A percentile compares a stretch with the other conserved stretches of the same genome.
Evolutionary conservation across 2,329 filamentous ascomycete genomes (phyloP).

Genomic region (Colletotrichum sp.): DNA sequence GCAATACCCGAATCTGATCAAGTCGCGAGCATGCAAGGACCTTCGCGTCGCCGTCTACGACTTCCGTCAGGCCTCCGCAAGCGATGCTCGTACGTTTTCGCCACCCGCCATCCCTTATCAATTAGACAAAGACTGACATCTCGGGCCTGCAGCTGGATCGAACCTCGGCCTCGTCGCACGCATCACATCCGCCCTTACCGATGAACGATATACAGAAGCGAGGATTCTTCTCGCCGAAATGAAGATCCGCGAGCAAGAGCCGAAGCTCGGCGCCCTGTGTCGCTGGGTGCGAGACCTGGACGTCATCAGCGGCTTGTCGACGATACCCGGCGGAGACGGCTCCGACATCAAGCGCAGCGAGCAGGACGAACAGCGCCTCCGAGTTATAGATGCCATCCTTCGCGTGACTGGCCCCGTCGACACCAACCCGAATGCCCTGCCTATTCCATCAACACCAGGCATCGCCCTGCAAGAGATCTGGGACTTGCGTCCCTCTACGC

Average conservation of each 20-base stretch:
- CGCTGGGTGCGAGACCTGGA: conserved; percentile 77
- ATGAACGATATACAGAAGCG: conserved; percentile 70
- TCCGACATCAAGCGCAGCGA: conserved; percentile 39
- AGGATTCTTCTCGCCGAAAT: conserved; percentile 72
- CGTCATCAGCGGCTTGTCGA: conserved; percentile 69
- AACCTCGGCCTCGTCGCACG: conserved; percentile 65
- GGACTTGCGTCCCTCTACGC: conserved; percentile 55
- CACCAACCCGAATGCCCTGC: conserved; percentile 38
- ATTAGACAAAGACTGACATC: background rate
- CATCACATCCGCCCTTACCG: conserved; percentile 68
- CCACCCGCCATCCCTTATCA: background rate
- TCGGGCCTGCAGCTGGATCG: conserved; percentile 29
- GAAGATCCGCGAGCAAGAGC: conserved; percentile 68
- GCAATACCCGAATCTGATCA: conserved; percentile 66
- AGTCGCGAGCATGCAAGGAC: conserved; percentile 71
- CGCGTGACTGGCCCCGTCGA: conserved; percentile 68
- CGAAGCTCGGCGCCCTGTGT: conserved; percentile 72
- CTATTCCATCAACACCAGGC: conserved; percentile 33
- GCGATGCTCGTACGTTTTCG: conserved; percentile 50
- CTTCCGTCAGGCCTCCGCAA: conserved; percentile 72
- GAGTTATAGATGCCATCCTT: conserved; percentile 68
- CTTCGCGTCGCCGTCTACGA: conserved; percentile 71
- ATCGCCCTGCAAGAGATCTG: conserved; percentile 66
- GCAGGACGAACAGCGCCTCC: conserved; percentile 60
- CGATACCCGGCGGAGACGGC: conserved; percentile 48